Evolutionary conservation across 495 filamentous ascomycete species (phyloP), one percentile per base, ranked within the genome.

Genomic region (Immersiella caudata): DNA sequence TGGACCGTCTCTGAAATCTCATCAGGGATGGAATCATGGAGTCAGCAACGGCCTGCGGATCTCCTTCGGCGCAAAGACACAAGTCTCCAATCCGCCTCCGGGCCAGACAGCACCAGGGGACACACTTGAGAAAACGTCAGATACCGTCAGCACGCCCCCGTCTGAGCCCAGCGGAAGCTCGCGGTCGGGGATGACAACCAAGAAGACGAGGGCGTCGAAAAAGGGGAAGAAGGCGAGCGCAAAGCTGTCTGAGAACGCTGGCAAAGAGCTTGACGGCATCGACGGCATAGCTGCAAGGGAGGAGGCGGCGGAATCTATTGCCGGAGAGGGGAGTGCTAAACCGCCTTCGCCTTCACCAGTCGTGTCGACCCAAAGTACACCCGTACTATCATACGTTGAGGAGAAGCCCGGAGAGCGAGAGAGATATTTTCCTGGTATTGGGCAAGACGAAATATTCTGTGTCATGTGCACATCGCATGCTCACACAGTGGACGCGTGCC

Each of bases 1-100:
- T 1, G 62, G 65, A 52, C 21, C 49, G 24, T 16, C 62, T 16
- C 29, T 50, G 12, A 58, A 50, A 21, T 46, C 69, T 33, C 71
- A 68, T 11, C 57, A 49, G n/a, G 75, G 76, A 12, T 80, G 80
- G 78, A 83, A 83, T 57, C 69, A 68, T 1, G 78, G 77, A n/a
- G 65, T 80, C 36, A 76, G 50, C 62, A 67, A 60, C 40, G 70
- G 74, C n/a, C 52, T 78, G 52, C 70, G 76, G 40, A 75, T 65
- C 1, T 75, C 76, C 0, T 78, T 78, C 52, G 69, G 58, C 2
- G 46, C 66, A 3, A 46, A 60, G 46, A 55, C 21, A 16, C 69
- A 70, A 61, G 50, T 54, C 33, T 52, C 58, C 60, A 72, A 69
- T 8, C 49, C 63, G 22, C 11, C 35, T 0, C 46, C 25, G 16